Evolutionary conservation across 164 flowering plant species (phyloP), one percentile per base, ranked within the genome.

Genomic region (Tinospora cordifolia): DNA sequence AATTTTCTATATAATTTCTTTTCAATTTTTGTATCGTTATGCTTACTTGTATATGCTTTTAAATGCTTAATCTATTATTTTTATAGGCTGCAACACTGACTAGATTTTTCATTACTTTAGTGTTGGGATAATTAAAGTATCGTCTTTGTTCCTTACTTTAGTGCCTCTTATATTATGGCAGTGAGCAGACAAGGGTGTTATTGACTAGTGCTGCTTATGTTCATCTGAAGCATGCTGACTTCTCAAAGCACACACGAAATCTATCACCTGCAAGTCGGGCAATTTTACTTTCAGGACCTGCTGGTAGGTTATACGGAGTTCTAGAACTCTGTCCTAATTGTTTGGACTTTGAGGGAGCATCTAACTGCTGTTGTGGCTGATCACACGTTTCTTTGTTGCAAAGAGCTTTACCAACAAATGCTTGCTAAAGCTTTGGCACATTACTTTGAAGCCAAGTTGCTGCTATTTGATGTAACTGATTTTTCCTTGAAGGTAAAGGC

Each of bases 371-470:
- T n/a, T 17, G 19, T 4, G 59, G 59, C 24, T 51, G 8, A 51
- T 51, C 8, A 51, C 59, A 51, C 34, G 58, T 67, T 27, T 17
- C 69, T 75, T 44, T 21, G 54, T 65, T 4, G 71, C 81, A 71
- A 75, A 95, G 99, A 92, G 80, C 82, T 80, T 71, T 95, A 92
- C 83, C 98, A 92, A 75, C 98, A 95, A 88, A 85, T 87, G 93
- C 96, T 95, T 77, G 97, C 97, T 62, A 92, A 92, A 83, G 98
- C 99, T 69, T 83, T 95, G 69, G 96, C 98, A 6, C 91, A 90
- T 78, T 87, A 72, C 74, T 95, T 95, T 80, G 93, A 88, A 63
- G 88, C 99, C 63, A 92, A 91, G 83, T 73, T 95, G 80, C 82
- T 95, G 73, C 74, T 95, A 73, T 78, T 95, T 63, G 99, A 95